Evolutionary conservation across 1,284 basidiomycete genomes (phyloP), one percentile per base, ranked within the genome.

Genomic region (Tilletiopsis washingtonensis): DNA sequence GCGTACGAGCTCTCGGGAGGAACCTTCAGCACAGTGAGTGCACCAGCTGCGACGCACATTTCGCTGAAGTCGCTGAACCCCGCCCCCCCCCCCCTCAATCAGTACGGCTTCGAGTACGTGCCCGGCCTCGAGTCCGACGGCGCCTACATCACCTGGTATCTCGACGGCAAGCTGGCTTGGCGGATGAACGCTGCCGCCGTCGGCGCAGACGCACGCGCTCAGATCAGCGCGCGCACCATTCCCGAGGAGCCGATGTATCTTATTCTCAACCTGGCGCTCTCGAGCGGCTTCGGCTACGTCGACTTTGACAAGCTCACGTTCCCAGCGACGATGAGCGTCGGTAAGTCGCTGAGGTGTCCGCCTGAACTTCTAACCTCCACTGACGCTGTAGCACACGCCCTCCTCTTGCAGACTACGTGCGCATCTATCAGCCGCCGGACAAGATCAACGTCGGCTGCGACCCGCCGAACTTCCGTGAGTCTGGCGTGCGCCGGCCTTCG

Each of bases 91-190:
- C 62, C 54, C 32, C 43, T 53, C 12, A n/a, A n/a, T n/a, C 43
- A 44, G 14, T 85, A 84, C 62, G 84, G 82, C 1, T 81, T 80
- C 61, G 83, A 85, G 68, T 84, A 66, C 51, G 49, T 51, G 5
- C 64, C 64, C 3, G 37, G 45, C 23, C 23, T 24, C 2, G 34
- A 21, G n/a, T 32, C 45, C 38, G 38, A 40, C 15, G 43, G 24
- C 3, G 40, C 14, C 2, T 37, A 24, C 27, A 56, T 25, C 55
- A 61, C 42, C 45, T 43, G 6, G 44, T 37, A 32, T 49, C 56
- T 14, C 47, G 50, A 34, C 17, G 32, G 32, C 32, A 11, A 62
- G 11, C 60, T 58, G 3, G 50, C 59, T 42, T 59, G 57, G 53
- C 57, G 83, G 3, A 62, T 96, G 47, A 80, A 81, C 34, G 11